Evolutionary conservation across 1,284 basidiomycete genomes (phyloP), one percentile per base, ranked within the genome.

Genomic region (Rhodotorula sp.): DNA sequence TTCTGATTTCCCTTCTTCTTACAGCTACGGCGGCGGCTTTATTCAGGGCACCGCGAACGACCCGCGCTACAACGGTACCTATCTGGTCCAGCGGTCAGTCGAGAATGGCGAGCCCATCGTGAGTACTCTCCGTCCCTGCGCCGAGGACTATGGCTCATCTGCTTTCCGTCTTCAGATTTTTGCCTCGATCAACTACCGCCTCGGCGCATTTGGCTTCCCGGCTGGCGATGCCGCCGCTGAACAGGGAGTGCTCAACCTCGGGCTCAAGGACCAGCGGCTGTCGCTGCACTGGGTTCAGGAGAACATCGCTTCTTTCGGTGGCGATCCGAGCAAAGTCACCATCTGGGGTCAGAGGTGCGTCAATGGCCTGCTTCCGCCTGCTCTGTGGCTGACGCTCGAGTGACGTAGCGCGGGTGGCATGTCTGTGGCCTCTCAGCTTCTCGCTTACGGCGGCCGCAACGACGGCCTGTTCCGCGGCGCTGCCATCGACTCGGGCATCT

Each of bases 271-370:
- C 52, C 71, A 72, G 70, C 67, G 71, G 8, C 61, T 72, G 42
- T 67, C 67, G 4, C 23, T 72, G 1, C 63, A 68, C 46, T 72
- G 64, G 60, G 49, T 74, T 81, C 89, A 90, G 77, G 80, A 87
- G 21, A 89, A 90, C 71, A 86, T 90, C 42, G 82, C 82, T 0
- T 81, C 82, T 0, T 90, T 91, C 76, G 88, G 89, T 4, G 89
- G 89, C 9, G 58, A 69, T n/a, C 46, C 57, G 0, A 19, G 44
- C 21, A 69, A 64, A 19, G 66, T 82, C 0, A 82, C 82, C 1
- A 75, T 82, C 27, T 80, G 80, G 70, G 82, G 83, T 23, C 78
- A 83, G 67, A 80, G 82, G 83, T 25, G 79, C 16, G 54, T 46
- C 4, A 25, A 7, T 27, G n/a, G 23, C 25, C 19, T 23, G 7